A percentile compares a stretch with the other conserved stretches of the same genome.
These are phyloP conservation scores for Teratosphaeriaceae sp. DNA, from an alignment of 2,329 filamentous ascomycete genomes.

Conservation along the genomic window DNA sequence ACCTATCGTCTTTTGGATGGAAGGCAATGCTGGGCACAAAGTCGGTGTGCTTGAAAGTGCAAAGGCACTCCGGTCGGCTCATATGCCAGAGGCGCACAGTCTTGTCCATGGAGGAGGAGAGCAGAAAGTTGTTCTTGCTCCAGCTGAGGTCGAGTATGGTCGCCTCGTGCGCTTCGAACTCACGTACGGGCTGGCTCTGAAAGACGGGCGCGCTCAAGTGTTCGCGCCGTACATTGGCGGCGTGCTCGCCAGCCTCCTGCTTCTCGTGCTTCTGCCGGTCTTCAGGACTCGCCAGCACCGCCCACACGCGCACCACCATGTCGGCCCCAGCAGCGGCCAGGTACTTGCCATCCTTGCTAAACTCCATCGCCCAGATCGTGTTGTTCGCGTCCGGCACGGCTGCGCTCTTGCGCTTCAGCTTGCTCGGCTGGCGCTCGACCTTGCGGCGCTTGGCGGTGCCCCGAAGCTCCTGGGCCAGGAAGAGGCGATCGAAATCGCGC, in stretches of 20 bases:
- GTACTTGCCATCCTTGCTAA: conserved; percentile 86
- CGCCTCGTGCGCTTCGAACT: conserved; percentile 76
- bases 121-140: conserved; percentile 98
- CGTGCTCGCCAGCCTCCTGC: conserved; percentile 47
- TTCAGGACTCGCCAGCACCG: conserved; percentile 74
- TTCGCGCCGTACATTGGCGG: conserved; percentile 43
- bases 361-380: conserved; percentile 87
- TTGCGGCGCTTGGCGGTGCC: conserved; percentile 12
- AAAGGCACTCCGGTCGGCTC: conserved; percentile 76
- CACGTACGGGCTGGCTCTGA: conserved; percentile 64
- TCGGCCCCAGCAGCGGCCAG: conserved; percentile 91
- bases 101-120: conserved; percentile 98
- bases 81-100: conserved; percentile 93
- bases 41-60: conserved; percentile 90
- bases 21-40: conserved; percentile 94
- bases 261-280: conserved; percentile 69
- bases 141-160: conserved; percentile 89
- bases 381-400: conserved; percentile 15
- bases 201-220: conserved; percentile 88
- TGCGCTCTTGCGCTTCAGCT: conserved; percentile 39
- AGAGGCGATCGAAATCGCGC: conserved; percentile 77
- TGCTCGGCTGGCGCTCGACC: conserved; percentile 16
- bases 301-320: conserved; percentile 77
- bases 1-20: conserved; percentile 89
- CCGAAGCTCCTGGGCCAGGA: conserved; percentile 81